Conservation (phyloP, 371 early-diverging fungal species). For the Gilbertella persicaria region DNA sequence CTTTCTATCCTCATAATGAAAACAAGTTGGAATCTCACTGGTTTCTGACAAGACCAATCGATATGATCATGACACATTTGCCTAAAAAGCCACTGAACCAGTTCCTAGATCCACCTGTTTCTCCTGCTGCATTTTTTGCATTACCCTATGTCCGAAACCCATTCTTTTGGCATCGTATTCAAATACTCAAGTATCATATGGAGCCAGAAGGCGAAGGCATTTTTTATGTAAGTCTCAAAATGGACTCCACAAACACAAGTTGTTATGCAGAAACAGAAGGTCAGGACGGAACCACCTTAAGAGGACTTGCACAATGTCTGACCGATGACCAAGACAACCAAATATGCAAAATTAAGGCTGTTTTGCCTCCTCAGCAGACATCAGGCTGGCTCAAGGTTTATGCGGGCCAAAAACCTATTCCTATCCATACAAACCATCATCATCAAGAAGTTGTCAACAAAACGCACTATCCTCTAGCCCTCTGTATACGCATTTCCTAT, state of each 20-base stretch:
- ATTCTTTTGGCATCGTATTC: slow-evolving; percentile 36
- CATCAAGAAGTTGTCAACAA: slow-evolving; percentile 20
- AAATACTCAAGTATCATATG: slow-evolving; percentile 17
- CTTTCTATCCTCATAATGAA: slow-evolving; percentile 36
- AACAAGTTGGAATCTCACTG: slow-evolving; percentile 39
- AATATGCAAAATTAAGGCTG: slow-evolving; percentile 46
- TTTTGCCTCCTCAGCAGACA: slow-evolving; percentile 31
- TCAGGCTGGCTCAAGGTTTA: slow-evolving; percentile 50
- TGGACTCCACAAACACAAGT: slow-evolving; percentile 17
- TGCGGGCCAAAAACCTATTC: slow-evolving; percentile 27
- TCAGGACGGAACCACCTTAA: slow-evolving; percentile 9
- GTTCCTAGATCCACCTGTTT: slow-evolving; percentile 35
- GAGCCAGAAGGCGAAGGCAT: slow-evolving; percentile 7
- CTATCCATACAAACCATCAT: not conserved
- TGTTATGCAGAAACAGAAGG: slow-evolving; percentile 44
- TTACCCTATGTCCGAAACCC: slow-evolving; percentile 41
- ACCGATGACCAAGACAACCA: slow-evolving; percentile 13
- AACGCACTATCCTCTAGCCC: slow-evolving; percentile 31
- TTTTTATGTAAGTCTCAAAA: slow-evolving; percentile 11
- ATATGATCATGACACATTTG: slow-evolving; percentile 47
- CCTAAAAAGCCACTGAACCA: slow-evolving; percentile 33
- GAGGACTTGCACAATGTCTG: slow-evolving; percentile 42
- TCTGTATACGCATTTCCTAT: slow-evolving; percentile 28
- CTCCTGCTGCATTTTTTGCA: slow-evolving; percentile 28
- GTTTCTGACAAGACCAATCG: slow-evolving; percentile 44